Evolutionary conservation across 495 filamentous ascomycete species (phyloP), one percentile per base, ranked within the genome.

Genomic region (Stereocaulon alpinum): DNA sequence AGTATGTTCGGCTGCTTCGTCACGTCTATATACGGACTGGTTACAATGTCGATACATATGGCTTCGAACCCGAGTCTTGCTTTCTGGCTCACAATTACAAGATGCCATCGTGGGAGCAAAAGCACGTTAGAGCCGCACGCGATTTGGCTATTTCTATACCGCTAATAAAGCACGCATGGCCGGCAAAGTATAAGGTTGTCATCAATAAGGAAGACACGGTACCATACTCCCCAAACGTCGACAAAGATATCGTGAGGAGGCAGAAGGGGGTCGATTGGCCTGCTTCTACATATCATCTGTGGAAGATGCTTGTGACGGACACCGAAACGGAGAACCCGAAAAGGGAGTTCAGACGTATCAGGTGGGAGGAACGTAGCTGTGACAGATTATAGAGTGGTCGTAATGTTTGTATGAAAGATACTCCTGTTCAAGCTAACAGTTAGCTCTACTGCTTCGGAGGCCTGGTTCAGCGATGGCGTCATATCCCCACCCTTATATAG

Each of bases 21-120:
- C n/a, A 22, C 11, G 30, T 54, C 18, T 54, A 54, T 20, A 37
- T 54, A 20, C 3, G 32, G 32, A 54, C 51, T 6, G 51, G 51
- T 10, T 54, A 54, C 32, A 20, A 54, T 37, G 51, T 54, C 40
- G 51, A 54, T 37, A 54, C 51, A 11, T 54, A 54, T 41, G 51
- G 51, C 0, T 54, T 54, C 18, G 4, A 29, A 0, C 34, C 34
- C 15, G 51, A 24, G 30, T 0, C 3, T 6, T 29, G 3, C 14
- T 6, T 2, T 54, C 12, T 20, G 20, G 30, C n/a, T 37, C 29
- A 5, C n/a, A 30, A 7, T 4, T 18, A 2, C 20, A 18, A 4
- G 12, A 15, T 17, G 12, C 9, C 9, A 11, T 40, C 30, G 32
- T 12, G 15, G 37, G 30, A 22, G 30, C 22, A 37, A 9, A 37